Conservation (phyloP, 2,329 filamentous ascomycete genomes). For the Aphanoascus verrucosus region DNA sequence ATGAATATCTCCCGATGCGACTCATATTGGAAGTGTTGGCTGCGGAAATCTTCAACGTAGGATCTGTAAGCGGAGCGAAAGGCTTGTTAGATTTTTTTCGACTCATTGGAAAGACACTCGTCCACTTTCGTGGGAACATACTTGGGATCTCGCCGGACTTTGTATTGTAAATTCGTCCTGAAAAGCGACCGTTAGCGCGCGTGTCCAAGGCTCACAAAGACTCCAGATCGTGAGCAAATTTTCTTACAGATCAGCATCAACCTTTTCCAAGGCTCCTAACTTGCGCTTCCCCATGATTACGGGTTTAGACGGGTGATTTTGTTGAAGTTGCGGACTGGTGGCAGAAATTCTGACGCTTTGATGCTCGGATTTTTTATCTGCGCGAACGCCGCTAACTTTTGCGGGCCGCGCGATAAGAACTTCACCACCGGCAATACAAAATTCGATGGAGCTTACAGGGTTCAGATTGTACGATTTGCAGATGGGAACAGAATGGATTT, state of each 20-base stretch:
- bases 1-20: constrained; percentile 86
- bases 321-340: background rate
- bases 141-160: constrained; percentile 76
- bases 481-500: too few species aligned
- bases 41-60: constrained; percentile 78
- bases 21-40: constrained; percentile 85
- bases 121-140: constrained; percentile 33
- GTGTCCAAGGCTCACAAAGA: constrained; percentile 17
- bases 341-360: background rate
- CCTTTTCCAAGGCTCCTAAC: constrained; percentile 84
- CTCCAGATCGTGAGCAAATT: constrained; percentile 5
- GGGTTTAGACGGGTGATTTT: background rate
- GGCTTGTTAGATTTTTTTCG: background rate
- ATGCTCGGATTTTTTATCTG: too few species aligned
- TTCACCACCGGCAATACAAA: too few species aligned
- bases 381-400: too few species aligned
- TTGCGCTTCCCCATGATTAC: constrained; percentile 68
- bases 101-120: background rate
- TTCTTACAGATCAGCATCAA: constrained; percentile 74
- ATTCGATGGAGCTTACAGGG: too few species aligned
- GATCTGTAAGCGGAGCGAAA: constrained; percentile 43
- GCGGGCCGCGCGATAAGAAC: too few species aligned
- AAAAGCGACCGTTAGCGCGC: constrained; percentile 7
- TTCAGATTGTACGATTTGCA: too few species aligned
- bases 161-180: constrained; percentile 78